A percentile compares a stretch with the other conserved stretches of the same genome.
These are phyloP conservation scores for Citrus reticulata DNA, from an alignment of 345 rosid genomes.

Conservation along the genomic window DNA sequence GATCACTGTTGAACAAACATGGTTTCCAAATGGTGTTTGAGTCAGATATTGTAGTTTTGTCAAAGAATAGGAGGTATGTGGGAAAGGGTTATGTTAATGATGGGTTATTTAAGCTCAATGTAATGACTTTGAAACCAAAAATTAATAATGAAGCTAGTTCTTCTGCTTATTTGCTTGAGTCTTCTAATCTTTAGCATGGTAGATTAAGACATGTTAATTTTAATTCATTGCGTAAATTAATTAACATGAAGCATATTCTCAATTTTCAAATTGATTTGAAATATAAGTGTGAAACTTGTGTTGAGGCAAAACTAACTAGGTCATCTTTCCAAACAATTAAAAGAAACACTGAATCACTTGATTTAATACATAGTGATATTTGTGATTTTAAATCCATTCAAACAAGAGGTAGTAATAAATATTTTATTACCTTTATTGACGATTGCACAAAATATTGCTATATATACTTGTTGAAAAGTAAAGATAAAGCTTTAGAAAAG, in stretches of 20 bases:
- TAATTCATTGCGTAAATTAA: neutral
- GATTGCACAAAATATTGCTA: neutral
- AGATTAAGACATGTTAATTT: neutral
- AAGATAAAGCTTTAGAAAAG: neutral
- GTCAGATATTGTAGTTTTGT: neutral
- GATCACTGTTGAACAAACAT: no score
- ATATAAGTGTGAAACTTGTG: neutral
- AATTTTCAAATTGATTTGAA: neutral
- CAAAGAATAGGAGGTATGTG: neutral
- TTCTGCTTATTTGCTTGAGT: neutral
- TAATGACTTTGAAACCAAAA: neutral
- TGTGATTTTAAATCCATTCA: no score
- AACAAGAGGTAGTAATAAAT: no score
- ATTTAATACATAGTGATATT: no score
- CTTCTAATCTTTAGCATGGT: neutral
- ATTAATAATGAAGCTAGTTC: neutral
- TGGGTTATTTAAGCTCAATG: neutral
- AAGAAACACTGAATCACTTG: neutral
- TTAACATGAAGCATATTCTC: neutral
- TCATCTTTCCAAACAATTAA: neutral
- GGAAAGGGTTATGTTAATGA: neutral
- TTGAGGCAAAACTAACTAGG: neutral
- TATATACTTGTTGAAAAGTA: neutral
- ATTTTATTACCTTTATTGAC: neutral
- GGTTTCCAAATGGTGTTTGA: neutral